Conservation (phyloP, 257 asterid species). For the Leptodermis oblonga region DNA sequence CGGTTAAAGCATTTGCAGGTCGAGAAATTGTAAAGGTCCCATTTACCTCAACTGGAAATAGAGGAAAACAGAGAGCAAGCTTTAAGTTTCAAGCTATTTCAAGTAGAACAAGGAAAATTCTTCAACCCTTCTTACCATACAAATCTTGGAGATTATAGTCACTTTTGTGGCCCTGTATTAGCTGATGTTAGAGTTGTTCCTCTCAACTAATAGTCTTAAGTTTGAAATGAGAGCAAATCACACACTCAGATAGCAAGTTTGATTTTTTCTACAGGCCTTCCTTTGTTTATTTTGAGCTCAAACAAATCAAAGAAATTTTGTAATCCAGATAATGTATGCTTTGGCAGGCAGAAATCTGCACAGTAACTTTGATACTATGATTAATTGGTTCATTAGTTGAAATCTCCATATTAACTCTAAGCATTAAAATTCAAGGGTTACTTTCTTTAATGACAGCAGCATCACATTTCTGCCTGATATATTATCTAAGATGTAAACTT, state of each 20-base stretch:
- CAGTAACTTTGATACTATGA: too few species aligned
- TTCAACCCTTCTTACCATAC: slow-evolving; percentile 63
- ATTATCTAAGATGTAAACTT: too few species aligned
- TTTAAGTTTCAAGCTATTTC: slow-evolving; percentile 19
- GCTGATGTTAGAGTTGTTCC: slow-evolving; percentile 63
- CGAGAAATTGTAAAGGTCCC: slow-evolving; percentile 27
- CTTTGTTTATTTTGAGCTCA: background rate
- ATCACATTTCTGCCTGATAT: too few species aligned
- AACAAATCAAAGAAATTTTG: background rate
- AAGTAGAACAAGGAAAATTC: slow-evolving; percentile 53
- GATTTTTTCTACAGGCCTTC: background rate
- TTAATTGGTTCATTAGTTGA: too few species aligned
- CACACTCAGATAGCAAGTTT: too few species aligned
- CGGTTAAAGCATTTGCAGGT: slow-evolving; percentile 72
- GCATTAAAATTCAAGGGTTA: slow-evolving; percentile 72
- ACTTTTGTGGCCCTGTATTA: slow-evolving; percentile 63
- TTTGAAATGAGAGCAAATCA: too few species aligned
- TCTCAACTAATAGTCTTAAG: too few species aligned
- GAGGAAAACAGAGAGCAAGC: slow-evolving; percentile 43
- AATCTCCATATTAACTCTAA: too few species aligned
- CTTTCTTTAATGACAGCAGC: slow-evolving; percentile 76
- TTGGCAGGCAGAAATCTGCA: too few species aligned
- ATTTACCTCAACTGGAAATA: slow-evolving; percentile 48
- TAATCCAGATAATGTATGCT: too few species aligned
- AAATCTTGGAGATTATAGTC: slow-evolving; percentile 45